phyloP scores from a whole-genome alignment of 1,284 basidiomycete genomes.

The Malassezia globosa region DNA sequence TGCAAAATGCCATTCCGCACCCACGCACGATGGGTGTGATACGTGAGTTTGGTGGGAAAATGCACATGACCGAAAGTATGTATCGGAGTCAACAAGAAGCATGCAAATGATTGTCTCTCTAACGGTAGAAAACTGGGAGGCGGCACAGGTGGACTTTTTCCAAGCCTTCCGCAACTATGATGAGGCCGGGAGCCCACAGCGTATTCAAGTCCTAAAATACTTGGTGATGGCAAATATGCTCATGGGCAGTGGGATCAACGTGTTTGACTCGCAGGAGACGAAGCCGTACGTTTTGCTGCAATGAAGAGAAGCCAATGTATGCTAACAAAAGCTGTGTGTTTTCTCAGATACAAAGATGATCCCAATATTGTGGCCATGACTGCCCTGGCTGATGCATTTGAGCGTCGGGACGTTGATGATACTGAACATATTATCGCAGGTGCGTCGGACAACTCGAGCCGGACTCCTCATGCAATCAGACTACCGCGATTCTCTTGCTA shows the following conservation, averaged over 20 bases:
- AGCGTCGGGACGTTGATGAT: slow-evolving; percentile 83
- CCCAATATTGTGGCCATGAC: slow-evolving; percentile 97
- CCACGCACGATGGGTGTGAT: slow-evolving; percentile 98
- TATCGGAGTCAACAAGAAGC: too few species aligned
- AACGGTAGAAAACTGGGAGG: slow-evolving; percentile 73
- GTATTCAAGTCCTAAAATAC: slow-evolving; percentile 96
- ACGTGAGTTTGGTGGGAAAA: slow-evolving; percentile 97
- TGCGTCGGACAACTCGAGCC: too few species aligned
- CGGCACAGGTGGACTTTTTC: slow-evolving; percentile 94
- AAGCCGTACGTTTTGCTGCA: slow-evolving; percentile 62
- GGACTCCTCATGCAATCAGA: too few species aligned
- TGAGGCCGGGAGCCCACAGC: slow-evolving; percentile 87
- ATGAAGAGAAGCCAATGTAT: too few species aligned
- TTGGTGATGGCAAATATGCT: slow-evolving; percentile 96
- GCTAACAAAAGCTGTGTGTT: too few species aligned
- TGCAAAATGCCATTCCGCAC: slow-evolving; percentile 93
- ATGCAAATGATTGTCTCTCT: too few species aligned
- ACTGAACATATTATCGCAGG: slow-evolving; percentile 91
- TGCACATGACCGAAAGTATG: slow-evolving; percentile 99
- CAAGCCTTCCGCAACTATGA: slow-evolving; percentile 98
- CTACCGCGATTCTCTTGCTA: slow-evolving; percentile 85
- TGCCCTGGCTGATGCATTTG: slow-evolving; percentile 87
- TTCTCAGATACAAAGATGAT: slow-evolving; percentile 82
- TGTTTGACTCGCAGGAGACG: slow-evolving; percentile 97
- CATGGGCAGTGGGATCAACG: slow-evolving; percentile 94